These are phyloP conservation scores for Yarrowia sp. DNA, from an alignment of 805 yeast species.

Conservation along the genomic window DNA sequence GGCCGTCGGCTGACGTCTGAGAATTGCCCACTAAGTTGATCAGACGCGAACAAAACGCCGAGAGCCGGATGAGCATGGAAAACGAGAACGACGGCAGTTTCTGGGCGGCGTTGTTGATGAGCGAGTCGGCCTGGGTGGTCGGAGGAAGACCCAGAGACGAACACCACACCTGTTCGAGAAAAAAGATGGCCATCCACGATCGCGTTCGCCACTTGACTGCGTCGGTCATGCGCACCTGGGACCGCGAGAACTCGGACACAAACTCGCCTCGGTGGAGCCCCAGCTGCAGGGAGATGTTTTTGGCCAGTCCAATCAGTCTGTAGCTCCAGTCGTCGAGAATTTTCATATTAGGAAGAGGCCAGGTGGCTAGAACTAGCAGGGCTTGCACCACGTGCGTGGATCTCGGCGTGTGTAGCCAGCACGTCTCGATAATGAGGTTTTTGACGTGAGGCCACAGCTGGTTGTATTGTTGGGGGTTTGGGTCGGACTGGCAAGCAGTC, in stretches of 20 bases:
- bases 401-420: constrained; percentile 92
- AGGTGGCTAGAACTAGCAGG: constrained; percentile 76
- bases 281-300: constrained; percentile 79
- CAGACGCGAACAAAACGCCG: constrained; percentile 83
- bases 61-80: constrained; percentile 71
- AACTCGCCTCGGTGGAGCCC: constrained; percentile 93
- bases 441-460: constrained; percentile 78
- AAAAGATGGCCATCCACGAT: constrained; percentile 88
- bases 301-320: constrained; percentile 86
- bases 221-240: constrained; percentile 85
- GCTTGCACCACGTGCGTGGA: constrained; percentile 95
- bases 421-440: constrained; percentile 86
- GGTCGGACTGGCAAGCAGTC: constrained; percentile 85
- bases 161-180: constrained; percentile 90
- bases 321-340: constrained; percentile 91
- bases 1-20: constrained; percentile 85
- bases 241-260: constrained; percentile 86
- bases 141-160: constrained; percentile 88
- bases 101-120: constrained; percentile 55
- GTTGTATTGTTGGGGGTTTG: constrained; percentile 82
- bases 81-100: constrained; percentile 49
- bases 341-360: constrained; percentile 95
- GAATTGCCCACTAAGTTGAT: constrained; percentile 87
- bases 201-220: constrained; percentile 95
- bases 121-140: constrained; percentile 79